Evolutionary conservation across 106 monocot genomes (phyloP).

Genomic region (Dendrobium catenatum): DNA sequence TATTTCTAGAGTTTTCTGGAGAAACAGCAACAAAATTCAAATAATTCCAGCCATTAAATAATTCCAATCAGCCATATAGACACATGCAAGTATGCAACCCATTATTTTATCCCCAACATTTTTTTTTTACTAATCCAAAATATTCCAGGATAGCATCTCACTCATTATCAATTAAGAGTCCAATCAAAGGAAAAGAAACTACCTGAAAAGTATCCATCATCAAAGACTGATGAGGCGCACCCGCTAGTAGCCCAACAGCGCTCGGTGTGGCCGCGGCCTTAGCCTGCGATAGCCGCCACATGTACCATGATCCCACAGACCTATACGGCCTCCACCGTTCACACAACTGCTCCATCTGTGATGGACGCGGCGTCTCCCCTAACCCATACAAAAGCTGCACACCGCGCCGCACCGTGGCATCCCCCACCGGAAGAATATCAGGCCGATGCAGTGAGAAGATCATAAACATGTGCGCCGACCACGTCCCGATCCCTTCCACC

Average conservation of each 20-base stretch:
- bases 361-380: constrained; percentile 35
- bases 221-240: constrained; percentile 1
- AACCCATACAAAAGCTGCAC: constrained; percentile 54
- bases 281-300: constrained; percentile 47
- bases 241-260: background rate
- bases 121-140: background rate
- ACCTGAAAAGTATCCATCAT: constrained; percentile 7
- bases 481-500: constrained; percentile 67
- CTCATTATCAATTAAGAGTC: background rate
- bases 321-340: constrained; percentile 56
- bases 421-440: constrained; percentile 51
- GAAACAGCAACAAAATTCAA: background rate
- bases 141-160: background rate
- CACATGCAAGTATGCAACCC: background rate
- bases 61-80: background rate
- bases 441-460: constrained; percentile 58
- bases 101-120: background rate
- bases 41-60: background rate
- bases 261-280: constrained; percentile 2
- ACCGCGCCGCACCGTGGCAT: constrained; percentile 52
- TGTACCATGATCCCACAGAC: constrained; percentile 62
- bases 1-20: background rate
- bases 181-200: background rate
- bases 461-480: constrained; percentile 75
- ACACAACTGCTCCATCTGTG: constrained; percentile 58